Base-by-base conservation (phyloP, 139 green algal genomes). In the Tetradesmus obliquus region DNA sequence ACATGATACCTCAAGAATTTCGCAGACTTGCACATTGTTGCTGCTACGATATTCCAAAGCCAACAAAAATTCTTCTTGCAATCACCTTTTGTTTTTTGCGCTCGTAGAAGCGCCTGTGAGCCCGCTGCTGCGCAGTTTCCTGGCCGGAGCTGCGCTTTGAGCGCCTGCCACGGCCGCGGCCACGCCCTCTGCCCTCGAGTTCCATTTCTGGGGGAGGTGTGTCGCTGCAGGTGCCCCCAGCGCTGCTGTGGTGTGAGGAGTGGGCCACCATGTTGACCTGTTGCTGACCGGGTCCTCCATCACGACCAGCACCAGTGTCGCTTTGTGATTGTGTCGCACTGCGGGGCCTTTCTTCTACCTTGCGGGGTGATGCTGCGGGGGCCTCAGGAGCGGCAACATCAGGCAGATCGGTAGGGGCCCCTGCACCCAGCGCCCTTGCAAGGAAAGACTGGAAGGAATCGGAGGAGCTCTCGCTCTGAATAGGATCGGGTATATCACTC, bases 81-180 rank as follows among this genome's bases (percentile, higher is more conserved):
- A 13, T 83, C 51, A 92, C 89, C 89, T 83, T 92, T 24, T 54
- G 19, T 66, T 92, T 92, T 55, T 92, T 92, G 45, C 89, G 89
- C 81, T 88, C 81, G 54, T 92, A 92, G 15, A 92, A 92, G 51
- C 89, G 80, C 22, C 89, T 57, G 79, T 92, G 89, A 22, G 89
- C 89, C 5, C 89, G 89, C 89, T 92, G 89, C 53, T 88, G 89
- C 22, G 81, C 89, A 60, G 89, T 91, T 66, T 91, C 88, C 12
- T 89, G 85, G 66, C 17, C 17, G 17, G 66, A 76, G 66, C 15
- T 76, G 66, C 66, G 66, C 66, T 76, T 76, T n/a, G 66, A 17
- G 5, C 66, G 66, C 66, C 66, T 76, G 66, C 66, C 66, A n/a
- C 66, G 66, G 8, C 66, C 66, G n/a, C 66, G 66, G 5, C 66